Evolutionary conservation across 257 asterid genomes (phyloP).

Genomic region (Scutellaria galericulata): DNA sequence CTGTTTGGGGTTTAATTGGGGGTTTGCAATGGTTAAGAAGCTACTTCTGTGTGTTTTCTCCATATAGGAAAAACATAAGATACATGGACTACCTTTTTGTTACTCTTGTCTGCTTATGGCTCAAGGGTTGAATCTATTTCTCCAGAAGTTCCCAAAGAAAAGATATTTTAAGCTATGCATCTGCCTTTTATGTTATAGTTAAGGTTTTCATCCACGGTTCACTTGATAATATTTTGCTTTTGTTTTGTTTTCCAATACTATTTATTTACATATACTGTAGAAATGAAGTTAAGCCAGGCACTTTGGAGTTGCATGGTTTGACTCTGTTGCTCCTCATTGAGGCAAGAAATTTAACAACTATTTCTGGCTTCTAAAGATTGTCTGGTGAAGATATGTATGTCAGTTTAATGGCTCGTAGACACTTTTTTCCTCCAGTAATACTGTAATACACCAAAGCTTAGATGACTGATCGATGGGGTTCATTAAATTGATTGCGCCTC

Average conservation of each 20-base stretch:
- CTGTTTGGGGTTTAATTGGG: not conserved
- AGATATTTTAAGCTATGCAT: not conserved
- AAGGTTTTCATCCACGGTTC: not conserved
- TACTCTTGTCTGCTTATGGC: not conserved
- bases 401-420: conserved; percentile 7
- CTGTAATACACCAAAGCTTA: not conserved
- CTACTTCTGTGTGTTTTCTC: not conserved
- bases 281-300: conserved; percentile 1
- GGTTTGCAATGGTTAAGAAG: conserved; percentile 20
- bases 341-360: too few species aligned
- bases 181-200: not conserved
- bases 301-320: not conserved
- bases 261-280: conserved; percentile 3
- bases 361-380: too few species aligned
- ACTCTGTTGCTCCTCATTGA: too few species aligned
- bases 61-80: not conserved
- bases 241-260: not conserved
- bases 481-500: not conserved
- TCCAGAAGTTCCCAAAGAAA: not conserved
- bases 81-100: not conserved
- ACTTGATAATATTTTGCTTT: not conserved
- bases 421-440: not conserved
- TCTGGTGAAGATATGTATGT: not conserved
- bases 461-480: not conserved
- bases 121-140: not conserved